Base-by-base conservation (phyloP, 106 monocot genomes). In the Posidonia australis region DNA sequence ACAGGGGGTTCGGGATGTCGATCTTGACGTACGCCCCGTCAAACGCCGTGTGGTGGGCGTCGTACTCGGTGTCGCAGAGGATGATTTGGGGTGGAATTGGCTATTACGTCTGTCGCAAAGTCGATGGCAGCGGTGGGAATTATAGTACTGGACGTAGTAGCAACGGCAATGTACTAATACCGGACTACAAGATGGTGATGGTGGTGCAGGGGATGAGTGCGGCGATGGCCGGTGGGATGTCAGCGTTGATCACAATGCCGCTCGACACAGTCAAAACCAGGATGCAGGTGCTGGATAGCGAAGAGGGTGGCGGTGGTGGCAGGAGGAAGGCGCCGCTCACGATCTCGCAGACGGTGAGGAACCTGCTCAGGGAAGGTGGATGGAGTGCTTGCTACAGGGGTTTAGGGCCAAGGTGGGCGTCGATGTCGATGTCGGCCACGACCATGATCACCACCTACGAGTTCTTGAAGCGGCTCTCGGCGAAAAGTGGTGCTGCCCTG, bases 401-500 rank as follows among this genome's bases (percentile, higher is more conserved):
- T 9, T 52, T 89, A 36, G 84, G 79, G 49, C 89, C 89, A 46
- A 74, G 89, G 60, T 89, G 84, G 89, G 84, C 74, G 26, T 88
- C 84, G 9, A 88, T 84, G 84, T 81, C 84, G 45, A 62, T 92
- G 60, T 92, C 92, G 0, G 81, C 88, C 21, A 75, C 75, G 5
- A 71, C 84, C 48, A 94, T 94, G 93, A 80, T 94, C 48, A 94
- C 86, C n/a, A 94, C 93, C 20, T 94, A 94, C n/a, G 93, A 94
- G 84, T 86, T 89, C 59, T 17, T 94, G 61, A 94, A 94, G 79
- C 71, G 93, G 43, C 68, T 89, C 21, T 86, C 89, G 9, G 77
- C 93, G 0, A 94, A 94, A 77, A 76, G 9, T 10, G 61, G 36
- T 7, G 2, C 36, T 36, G 36, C 36, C 36, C 36, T 2, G 5